phyloP scores from a whole-genome alignment of 306 rosid genomes.

The Geum urbanum region DNA sequence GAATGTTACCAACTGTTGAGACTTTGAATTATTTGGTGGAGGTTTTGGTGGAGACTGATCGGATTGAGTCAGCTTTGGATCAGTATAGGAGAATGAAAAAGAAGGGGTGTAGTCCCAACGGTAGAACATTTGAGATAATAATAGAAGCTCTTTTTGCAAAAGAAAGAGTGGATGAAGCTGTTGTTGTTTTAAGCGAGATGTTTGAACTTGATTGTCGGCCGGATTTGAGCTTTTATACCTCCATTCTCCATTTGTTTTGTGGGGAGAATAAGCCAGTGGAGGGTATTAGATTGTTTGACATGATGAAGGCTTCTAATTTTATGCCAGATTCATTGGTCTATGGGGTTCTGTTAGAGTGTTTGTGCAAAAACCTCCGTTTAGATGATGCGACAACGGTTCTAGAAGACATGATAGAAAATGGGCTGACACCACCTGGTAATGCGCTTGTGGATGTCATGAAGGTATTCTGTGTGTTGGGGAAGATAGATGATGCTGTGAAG shows the following conservation, averaged over 20 bases:
- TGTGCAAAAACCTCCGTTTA: slow-evolving; percentile 53
- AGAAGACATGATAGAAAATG: slow-evolving; percentile 52
- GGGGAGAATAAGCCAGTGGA: slow-evolving; percentile 49
- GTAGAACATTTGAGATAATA: slow-evolving; percentile 61
- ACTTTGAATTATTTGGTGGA: slow-evolving; percentile 76
- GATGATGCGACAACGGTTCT: slow-evolving; percentile 45
- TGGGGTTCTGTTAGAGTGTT: slow-evolving; percentile 47
- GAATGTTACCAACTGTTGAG: slow-evolving; percentile 52
- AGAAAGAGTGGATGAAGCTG: slow-evolving; percentile 61
- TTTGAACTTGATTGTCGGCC: slow-evolving; percentile 36
- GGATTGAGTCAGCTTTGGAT: slow-evolving; percentile 59
- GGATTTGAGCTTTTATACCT: slow-evolving; percentile 55
- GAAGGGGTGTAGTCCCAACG: slow-evolving; percentile 72
- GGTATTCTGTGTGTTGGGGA: slow-evolving; percentile 56
- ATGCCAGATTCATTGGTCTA: slow-evolving; percentile 41
- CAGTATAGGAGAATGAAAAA: slow-evolving; percentile 75
- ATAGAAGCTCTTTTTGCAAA: slow-evolving; percentile 47
- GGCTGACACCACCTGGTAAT: slow-evolving; percentile 27
- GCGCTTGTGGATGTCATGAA: slow-evolving; percentile 40
- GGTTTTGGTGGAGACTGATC: slow-evolving; percentile 39
- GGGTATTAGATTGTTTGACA: slow-evolving; percentile 48
- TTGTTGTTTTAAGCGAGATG: slow-evolving; percentile 45
- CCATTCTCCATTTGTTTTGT: slow-evolving; percentile 65
- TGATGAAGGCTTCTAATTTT: slow-evolving; percentile 64
- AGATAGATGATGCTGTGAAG: slow-evolving; percentile 54